Percentiles rank a stretch among this genome's conserved stretches.
These are phyloP conservation scores for Hemileccinum rubropunctum DNA, from an alignment of 768 basidiomycete genomes.

Conservation along the genomic window DNA sequence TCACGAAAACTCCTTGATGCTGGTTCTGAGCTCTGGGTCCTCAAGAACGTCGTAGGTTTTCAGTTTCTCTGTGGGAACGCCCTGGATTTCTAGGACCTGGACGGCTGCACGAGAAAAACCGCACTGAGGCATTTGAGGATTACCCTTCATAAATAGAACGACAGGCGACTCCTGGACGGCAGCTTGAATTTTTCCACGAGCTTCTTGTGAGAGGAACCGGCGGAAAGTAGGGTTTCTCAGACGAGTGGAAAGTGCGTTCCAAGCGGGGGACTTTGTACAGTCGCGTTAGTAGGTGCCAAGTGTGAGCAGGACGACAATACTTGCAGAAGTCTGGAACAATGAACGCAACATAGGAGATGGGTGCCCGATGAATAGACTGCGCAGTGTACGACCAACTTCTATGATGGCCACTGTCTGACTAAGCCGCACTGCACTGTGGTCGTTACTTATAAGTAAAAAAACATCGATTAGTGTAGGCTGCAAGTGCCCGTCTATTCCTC, in stretches of 20 bases:
- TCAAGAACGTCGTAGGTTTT: constrained; percentile 88
- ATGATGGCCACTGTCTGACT: too few species aligned
- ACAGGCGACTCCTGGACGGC: constrained; percentile 76
- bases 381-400: too few species aligned
- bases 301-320: neutral
- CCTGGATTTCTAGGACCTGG: constrained; percentile 84
- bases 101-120: constrained; percentile 95
- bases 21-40: constrained; percentile 76
- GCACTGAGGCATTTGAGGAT: constrained; percentile 80
- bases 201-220: constrained; percentile 62
- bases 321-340: constrained; percentile 10
- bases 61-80: constrained; percentile 76
- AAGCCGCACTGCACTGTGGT: too few species aligned
- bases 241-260: constrained; percentile 7
- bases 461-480: too few species aligned
- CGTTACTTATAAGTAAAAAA: too few species aligned
- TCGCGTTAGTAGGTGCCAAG: neutral
- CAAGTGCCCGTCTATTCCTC: too few species aligned
- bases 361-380: too few species aligned
- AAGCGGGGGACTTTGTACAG: constrained; percentile 5
- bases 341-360: constrained; percentile 7
- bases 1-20: constrained; percentile 97
- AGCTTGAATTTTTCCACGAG: constrained; percentile 60
- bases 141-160: constrained; percentile 99
- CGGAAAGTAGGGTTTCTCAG: constrained; percentile 12